Evolutionary conservation across 495 filamentous ascomycete genomes (phyloP), one percentile per base, ranked within the genome.

Genomic region (Podospora sp.): DNA sequence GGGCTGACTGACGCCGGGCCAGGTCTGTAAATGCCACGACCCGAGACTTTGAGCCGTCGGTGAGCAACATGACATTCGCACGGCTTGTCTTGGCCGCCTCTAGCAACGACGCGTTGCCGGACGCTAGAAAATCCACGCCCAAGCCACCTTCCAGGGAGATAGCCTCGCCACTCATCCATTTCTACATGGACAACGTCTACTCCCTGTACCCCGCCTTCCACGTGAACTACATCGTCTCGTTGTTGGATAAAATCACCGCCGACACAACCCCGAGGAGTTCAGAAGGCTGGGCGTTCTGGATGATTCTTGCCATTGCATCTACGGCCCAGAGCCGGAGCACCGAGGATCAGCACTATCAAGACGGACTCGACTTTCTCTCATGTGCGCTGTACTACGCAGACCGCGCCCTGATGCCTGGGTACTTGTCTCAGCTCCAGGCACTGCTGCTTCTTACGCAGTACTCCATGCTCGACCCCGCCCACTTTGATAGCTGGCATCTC

Each of bases 21-120:
- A 96, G 92, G 63, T 91, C 93, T 7, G 89, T 98, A 71, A 96
- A 95, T 80, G 92, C 94, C 27, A 95, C 92, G 2, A 93, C 94
- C 6, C 85, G 92, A 63, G 94, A 97, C 76, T 98, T 96, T 71
- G 89, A 94, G 29, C 4, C 3, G 8, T 33, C 29, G 75, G 91
- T 92, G 9, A 87, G 84, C 56, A 89, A 88, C 68, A 93, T 95
- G 82, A 94, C 92, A 7, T 97, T 96, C 81, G 91, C 92, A 33
- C 89, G 91, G 20, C 82, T 97, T 53, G 86, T 95, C 60, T 79
- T 97, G 62, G 89, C 90, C 49, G 86, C 93, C 27, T 86, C 91
- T 55, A 82, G 87, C 18, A 87, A 88, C 70, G 88, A 91, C 62
- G 78, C 82, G 16, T 77, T 92, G 36, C 89, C 89, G 26, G 80